Evolutionary conservation across 2,329 filamentous ascomycete species (phyloP).

Genomic region (Fonsecaea pedrosoi): DNA sequence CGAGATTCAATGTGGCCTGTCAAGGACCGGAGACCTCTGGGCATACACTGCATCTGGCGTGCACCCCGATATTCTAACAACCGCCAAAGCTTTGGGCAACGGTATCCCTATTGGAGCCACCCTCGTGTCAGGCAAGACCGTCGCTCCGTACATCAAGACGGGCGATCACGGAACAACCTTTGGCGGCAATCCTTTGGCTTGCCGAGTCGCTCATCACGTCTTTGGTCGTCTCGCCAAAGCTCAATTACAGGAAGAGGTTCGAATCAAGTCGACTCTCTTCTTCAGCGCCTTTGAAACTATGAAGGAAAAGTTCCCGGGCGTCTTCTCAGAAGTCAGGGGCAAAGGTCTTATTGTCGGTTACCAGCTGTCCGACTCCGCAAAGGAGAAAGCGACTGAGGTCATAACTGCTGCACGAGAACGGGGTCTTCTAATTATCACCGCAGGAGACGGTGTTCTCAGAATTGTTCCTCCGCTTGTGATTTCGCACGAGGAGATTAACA

Average conservation of each 20-base stretch:
- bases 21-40: slow-evolving; percentile 88
- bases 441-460: slow-evolving; percentile 86
- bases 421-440: slow-evolving; percentile 88
- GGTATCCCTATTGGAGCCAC: slow-evolving; percentile 94
- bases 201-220: slow-evolving; percentile 83
- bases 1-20: slow-evolving; percentile 94
- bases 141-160: slow-evolving; percentile 71
- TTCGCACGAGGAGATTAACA: slow-evolving; percentile 77
- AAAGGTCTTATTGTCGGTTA: slow-evolving; percentile 84
- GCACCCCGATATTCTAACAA: slow-evolving; percentile 92
- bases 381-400: slow-evolving; percentile 61
- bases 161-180: slow-evolving; percentile 96
- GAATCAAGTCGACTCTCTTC: slow-evolving; percentile 69
- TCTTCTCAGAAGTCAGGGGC: slow-evolving; percentile 81
- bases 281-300: slow-evolving; percentile 64
- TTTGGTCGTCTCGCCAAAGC: slow-evolving; percentile 76
- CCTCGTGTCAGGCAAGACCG: slow-evolving; percentile 66
- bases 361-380: slow-evolving; percentile 75
- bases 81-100: slow-evolving; percentile 94
- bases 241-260: slow-evolving; percentile 72
- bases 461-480: slow-evolving; percentile 90
- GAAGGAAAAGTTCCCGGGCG: slow-evolving; percentile 67
- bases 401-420: slow-evolving; percentile 86
- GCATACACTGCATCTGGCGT: slow-evolving; percentile 71
- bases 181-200: slow-evolving; percentile 87